Conservation (phyloP, 208 protist genomes). For the Crithidia acanthocephali region DNA sequence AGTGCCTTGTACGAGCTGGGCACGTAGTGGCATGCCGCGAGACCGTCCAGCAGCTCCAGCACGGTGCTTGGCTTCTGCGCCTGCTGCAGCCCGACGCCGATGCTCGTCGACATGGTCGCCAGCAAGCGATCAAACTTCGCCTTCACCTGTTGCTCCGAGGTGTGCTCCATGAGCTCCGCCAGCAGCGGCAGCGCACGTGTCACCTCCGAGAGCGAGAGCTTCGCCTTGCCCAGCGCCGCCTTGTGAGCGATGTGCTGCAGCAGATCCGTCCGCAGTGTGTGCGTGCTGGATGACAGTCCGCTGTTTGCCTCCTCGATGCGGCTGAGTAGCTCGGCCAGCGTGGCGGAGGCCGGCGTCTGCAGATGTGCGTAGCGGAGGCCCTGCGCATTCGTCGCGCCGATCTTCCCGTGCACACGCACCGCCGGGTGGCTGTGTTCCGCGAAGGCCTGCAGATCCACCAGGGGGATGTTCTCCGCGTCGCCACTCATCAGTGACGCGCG, state of each 20-base stretch:
- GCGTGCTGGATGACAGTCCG: conserved; percentile 5
- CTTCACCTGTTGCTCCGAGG: conserved; percentile 32
- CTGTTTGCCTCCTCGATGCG: conserved; percentile 42
- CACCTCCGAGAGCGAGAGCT: conserved; percentile 57
- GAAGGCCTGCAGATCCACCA: conserved; percentile 70
- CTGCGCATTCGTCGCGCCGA: conserved; percentile 74
- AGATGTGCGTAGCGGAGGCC: conserved; percentile 66
- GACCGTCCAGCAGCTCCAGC: conserved; percentile 59
- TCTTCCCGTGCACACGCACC: conserved; percentile 70
- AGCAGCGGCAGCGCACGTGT: conserved; percentile 69
- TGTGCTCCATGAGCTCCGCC: conserved; percentile 23
- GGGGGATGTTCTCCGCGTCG: conserved; percentile 70
- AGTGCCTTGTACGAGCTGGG: conserved; percentile 62
- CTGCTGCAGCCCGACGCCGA: conserved; percentile 64
- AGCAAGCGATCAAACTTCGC: conserved; percentile 50
- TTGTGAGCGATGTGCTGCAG: conserved; percentile 74
- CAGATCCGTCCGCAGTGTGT: conserved; percentile 55
- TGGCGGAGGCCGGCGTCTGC: conserved; percentile 43
- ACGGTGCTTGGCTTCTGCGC: conserved; percentile 26
- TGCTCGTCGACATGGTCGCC: conserved; percentile 45
- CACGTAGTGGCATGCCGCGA: conserved; percentile 58
- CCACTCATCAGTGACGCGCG: conserved; percentile 63
- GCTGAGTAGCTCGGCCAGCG: conserved; percentile 57
- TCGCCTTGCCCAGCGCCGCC: conserved; percentile 46
- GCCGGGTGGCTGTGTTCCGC: conserved; percentile 59